Conservation (phyloP, 192 early-diverging fungal genomes). For the Mortierella antarctica region DNA sequence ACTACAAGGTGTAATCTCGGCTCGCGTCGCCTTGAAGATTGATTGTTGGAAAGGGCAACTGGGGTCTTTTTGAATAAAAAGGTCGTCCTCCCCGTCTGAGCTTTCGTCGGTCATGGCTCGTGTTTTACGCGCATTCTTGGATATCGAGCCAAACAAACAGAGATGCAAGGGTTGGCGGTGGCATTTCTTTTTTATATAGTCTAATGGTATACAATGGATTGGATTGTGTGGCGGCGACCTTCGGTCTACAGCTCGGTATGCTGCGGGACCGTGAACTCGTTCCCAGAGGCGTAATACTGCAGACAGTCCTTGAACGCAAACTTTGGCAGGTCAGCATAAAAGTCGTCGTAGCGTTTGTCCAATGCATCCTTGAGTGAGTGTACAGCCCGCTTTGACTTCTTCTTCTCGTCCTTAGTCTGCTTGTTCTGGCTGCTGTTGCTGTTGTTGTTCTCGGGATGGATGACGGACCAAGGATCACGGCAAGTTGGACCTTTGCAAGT, state of each 20-base stretch:
- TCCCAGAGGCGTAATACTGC: slow-evolving; percentile 43
- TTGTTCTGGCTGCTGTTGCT: slow-evolving; percentile 3
- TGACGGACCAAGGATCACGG: slow-evolving; percentile 65
- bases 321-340: slow-evolving; percentile 59
- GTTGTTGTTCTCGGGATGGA: slow-evolving; percentile 54
- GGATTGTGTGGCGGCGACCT: too few relatives aligned
- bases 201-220: too few relatives aligned
- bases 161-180: background rate
- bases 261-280: slow-evolving; percentile 34
- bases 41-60: too few relatives aligned
- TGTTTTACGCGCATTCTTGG: too few relatives aligned
- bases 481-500: slow-evolving; percentile 65
- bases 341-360: slow-evolving; percentile 57
- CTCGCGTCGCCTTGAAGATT: too few relatives aligned
- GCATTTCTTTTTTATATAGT: too few relatives aligned
- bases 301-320: slow-evolving; percentile 53
- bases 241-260: slow-evolving; percentile 23
- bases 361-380: slow-evolving; percentile 58
- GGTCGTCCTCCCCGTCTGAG: too few relatives aligned
- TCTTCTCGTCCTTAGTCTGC: background rate
- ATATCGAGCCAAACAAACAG: background rate
- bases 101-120: too few relatives aligned
- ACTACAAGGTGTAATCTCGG: too few relatives aligned
- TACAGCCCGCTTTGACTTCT: slow-evolving; percentile 6
- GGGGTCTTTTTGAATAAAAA: too few relatives aligned